Evolutionary conservation across 768 basidiomycete genomes (phyloP), one percentile per base, ranked within the genome.

Genomic region (Paxillus involutus): DNA sequence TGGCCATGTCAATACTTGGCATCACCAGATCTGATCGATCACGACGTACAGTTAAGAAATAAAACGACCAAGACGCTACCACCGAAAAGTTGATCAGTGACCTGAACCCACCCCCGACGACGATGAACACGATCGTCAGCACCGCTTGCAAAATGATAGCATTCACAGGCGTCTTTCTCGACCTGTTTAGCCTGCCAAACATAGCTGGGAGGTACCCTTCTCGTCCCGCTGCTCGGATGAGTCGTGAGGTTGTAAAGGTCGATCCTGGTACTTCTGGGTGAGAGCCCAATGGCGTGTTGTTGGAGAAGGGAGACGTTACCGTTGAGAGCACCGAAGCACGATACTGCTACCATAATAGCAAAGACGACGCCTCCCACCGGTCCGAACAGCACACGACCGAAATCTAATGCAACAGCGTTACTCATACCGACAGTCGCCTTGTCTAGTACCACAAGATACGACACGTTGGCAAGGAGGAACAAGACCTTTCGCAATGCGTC

Each of bases 251-350:
- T 24, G 92, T 89, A 64, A 86, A 88, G 53, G 85, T 84, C 1
- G 83, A 78, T 9, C 85, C 86, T 89, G 57, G 49, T 54, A 46
- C 26, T 26, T 39, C 51, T 56, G 53, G 55, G 49, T 51, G 33
- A 40, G 62, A 17, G 43, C 16, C n/a, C 7, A 16, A 49, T 32
- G 10, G 2, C 40, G 51, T 6, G 29, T 8, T 16, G 13, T 43
- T 42, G 16, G 33, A 37, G 10, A 53, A 6, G 30, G 21, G 29
- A 51, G n/a, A 63, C 65, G 58, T 41, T 61, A 84, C 94, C 90
- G 67, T 97, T 96, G 49, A 99, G 72, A 1, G 97, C 94, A 16
- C 96, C 96, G 59, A 99, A 93, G 68, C 94, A 97, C 3, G 94
- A 97, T 53, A 98, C 80, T 1, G 94, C 91, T 13, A 99, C 96